Evolutionary conservation across 768 basidiomycete genomes (phyloP).

Genomic region (Amanita muscaria): DNA sequence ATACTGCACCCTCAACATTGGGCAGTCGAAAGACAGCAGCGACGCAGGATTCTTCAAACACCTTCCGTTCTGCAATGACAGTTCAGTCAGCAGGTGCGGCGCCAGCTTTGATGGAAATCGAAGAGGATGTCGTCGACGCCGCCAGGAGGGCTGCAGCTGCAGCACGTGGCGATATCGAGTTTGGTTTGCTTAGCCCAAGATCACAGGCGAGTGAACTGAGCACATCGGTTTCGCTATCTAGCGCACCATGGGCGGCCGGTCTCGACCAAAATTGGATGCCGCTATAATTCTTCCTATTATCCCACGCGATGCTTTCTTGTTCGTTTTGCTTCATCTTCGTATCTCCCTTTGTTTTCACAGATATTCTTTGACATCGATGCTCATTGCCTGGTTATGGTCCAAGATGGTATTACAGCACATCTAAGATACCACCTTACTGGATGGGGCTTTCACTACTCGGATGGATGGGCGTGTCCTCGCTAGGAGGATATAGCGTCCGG

Average conservation of each 20-base stretch:
- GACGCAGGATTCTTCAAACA: not conserved
- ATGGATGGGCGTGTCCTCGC: conserved; percentile 5
- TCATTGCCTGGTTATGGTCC: not conserved
- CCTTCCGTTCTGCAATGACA: conserved; percentile 1
- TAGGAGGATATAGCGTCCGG: conserved; percentile 8
- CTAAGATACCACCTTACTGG: not conserved
- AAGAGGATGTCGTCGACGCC: conserved; percentile 6
- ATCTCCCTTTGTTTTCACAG: not conserved
- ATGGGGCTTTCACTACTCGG: not conserved
- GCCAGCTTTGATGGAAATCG: not conserved
- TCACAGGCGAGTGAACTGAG: conserved; percentile 15
- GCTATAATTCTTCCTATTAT: conserved; percentile 9
- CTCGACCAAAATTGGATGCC: conserved; percentile 32
- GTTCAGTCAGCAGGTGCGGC: not conserved
- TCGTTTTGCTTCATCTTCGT: not conserved
- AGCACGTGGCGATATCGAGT: not conserved
- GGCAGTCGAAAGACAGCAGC: not conserved
- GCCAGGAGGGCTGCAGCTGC: not conserved
- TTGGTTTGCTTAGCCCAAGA: conserved; percentile 13
- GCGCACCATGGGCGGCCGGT: conserved; percentile 34
- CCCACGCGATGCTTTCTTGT: not conserved
- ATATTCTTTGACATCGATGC: not conserved
- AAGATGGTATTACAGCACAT: not conserved
- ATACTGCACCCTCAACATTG: not conserved
- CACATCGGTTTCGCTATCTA: conserved; percentile 19